Conservation (phyloP, 495 filamentous ascomycete species). For the Neurospora africana region DNA sequence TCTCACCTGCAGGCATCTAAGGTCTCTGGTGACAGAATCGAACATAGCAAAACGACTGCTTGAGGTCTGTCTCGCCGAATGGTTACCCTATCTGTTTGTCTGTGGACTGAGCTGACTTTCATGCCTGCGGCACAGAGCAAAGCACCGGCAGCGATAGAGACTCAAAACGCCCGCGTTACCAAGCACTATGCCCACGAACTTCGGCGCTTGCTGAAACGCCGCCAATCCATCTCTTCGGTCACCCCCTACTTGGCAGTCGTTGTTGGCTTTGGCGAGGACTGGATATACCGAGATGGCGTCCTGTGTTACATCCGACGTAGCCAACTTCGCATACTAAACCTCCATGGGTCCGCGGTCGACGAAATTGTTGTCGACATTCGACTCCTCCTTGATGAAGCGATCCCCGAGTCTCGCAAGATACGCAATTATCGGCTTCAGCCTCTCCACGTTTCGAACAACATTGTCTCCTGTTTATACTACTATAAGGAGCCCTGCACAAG, state of each 20-base stretch:
- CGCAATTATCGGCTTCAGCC: conserved; percentile 43
- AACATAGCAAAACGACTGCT: conserved; percentile 50
- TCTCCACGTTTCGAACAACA: conserved; percentile 50
- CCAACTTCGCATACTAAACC: conserved; percentile 53
- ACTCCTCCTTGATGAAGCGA: conserved; percentile 27
- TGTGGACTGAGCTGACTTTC: background rate
- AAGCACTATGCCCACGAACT: conserved; percentile 46
- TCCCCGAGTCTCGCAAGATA: conserved; percentile 18
- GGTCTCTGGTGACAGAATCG: conserved; percentile 45
- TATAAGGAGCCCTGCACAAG: conserved; percentile 3
- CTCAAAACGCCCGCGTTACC: conserved; percentile 36
- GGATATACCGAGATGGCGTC: conserved; percentile 52
- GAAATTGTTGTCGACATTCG: conserved; percentile 53
- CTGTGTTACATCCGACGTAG: conserved; percentile 49
- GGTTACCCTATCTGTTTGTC: background rate
- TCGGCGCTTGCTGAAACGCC: conserved; percentile 48
- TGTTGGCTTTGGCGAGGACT: conserved; percentile 49
- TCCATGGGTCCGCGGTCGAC: conserved; percentile 38
- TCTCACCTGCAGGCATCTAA: conserved; percentile 42
- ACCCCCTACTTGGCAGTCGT: conserved; percentile 51
- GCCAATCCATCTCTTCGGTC: conserved; percentile 51
- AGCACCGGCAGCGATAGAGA: conserved; percentile 48
- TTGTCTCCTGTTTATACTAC: conserved; percentile 47
- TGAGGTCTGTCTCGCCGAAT: conserved; percentile 31
- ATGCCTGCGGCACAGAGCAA: conserved; percentile 36